Conservation (phyloP, 352 stramenopile species). For the Blastocystis sp. region DNA sequence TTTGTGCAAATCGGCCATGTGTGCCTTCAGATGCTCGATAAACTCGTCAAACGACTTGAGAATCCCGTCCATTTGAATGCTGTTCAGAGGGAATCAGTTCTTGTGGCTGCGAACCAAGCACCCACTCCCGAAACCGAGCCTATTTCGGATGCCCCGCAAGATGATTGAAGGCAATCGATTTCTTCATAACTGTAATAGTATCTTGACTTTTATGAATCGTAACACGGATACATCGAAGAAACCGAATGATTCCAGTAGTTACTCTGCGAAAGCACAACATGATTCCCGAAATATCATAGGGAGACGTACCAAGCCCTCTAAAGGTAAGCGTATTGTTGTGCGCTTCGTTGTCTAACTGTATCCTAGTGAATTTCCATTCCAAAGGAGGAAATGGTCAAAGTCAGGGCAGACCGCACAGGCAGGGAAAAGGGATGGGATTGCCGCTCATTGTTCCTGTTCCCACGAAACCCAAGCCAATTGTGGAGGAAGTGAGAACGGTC, state of each 20-base stretch:
- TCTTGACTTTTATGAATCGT: constrained; percentile 24
- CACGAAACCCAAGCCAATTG: background rate
- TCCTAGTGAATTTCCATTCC: background rate
- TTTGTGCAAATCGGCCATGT: constrained; percentile 8
- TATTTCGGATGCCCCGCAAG: background rate
- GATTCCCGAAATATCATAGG: background rate
- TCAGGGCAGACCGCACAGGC: background rate
- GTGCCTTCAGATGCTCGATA: constrained; percentile 30
- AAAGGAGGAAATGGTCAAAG: background rate
- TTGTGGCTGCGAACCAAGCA: background rate
- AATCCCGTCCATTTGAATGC: constrained; percentile 19
- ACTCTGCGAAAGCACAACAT: background rate
- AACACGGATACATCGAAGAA: constrained; percentile 4
- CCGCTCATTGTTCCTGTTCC: constrained; percentile 5
- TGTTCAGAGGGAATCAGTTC: background rate
- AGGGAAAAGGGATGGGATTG: background rate
- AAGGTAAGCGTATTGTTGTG: constrained; percentile 3
- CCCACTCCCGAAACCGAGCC: background rate
- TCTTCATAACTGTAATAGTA: background rate
- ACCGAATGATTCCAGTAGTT: constrained; percentile 2
- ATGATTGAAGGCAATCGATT: background rate
- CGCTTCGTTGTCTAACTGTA: background rate
- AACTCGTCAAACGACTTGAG: constrained; percentile 47
- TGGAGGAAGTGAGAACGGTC: background rate
- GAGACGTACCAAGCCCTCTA: background rate